Evolutionary conservation across 139 green algal genomes (phyloP).

Genomic region (Chlorella vulgaris): DNA sequence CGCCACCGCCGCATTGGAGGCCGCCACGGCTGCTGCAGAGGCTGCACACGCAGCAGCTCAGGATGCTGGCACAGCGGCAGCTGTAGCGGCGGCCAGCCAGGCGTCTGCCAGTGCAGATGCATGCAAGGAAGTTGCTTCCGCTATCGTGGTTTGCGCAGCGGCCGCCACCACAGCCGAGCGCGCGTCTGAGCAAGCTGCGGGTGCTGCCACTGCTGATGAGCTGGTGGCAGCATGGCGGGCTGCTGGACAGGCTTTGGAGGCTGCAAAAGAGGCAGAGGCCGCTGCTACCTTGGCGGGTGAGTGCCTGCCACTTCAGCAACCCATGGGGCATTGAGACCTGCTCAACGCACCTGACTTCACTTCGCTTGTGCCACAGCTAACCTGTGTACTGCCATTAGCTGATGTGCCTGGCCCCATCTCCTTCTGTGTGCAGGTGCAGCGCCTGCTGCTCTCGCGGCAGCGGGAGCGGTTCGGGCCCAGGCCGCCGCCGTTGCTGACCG

Average conservation of each 20-base stretch:
- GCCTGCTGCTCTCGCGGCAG: not conserved
- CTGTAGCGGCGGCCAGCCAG: not conserved
- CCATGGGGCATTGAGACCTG: not conserved
- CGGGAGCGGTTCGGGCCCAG: not conserved
- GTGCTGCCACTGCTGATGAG: not conserved
- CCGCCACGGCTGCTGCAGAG: not conserved
- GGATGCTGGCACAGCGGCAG: not conserved
- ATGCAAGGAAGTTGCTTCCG: not conserved
- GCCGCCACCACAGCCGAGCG: not conserved
- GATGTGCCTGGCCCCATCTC: too few species aligned
- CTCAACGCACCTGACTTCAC: too few species aligned
- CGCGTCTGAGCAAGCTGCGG: not conserved
- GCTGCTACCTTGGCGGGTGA: not conserved
- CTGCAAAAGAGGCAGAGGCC: not conserved
- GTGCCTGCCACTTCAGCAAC: too few species aligned
- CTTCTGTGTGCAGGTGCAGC: not conserved
- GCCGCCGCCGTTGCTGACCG: not conserved
- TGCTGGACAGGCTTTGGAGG: not conserved
- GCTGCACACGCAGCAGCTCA: not conserved
- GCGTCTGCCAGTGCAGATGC: constrained; percentile 1
- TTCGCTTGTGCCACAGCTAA: too few species aligned
- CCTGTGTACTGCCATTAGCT: too few species aligned
- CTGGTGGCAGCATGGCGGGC: not conserved
- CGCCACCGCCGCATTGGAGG: not conserved
- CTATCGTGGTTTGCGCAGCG: not conserved